Evolutionary conservation across 306 rosid genomes (phyloP).

Genomic region (Fragaria vesca): DNA sequence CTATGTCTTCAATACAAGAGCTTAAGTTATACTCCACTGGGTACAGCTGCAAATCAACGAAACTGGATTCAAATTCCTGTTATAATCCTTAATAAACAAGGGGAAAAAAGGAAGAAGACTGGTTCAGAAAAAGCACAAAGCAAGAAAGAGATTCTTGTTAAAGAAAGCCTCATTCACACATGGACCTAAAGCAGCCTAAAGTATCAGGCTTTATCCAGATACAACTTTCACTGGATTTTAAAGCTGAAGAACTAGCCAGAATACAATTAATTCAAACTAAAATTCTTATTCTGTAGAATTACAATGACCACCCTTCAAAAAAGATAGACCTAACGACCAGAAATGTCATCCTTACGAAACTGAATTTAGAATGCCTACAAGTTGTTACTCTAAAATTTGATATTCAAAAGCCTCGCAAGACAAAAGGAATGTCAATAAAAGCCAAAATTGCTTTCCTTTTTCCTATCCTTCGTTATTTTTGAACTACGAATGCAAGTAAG

Average conservation of each 20-base stretch:
- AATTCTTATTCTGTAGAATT: constrained; percentile 24
- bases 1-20: constrained; percentile 24
- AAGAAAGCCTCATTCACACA: constrained; percentile 52
- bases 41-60: constrained; percentile 51
- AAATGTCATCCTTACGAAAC: background rate
- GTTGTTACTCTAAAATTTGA: background rate
- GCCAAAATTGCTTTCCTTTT: background rate
- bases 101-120: constrained; percentile 41
- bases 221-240: constrained; percentile 42
- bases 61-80: constrained; percentile 42
- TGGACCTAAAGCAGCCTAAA: constrained; percentile 58
- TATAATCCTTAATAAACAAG: constrained; percentile 46
- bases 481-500: background rate
- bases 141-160: constrained; percentile 52
- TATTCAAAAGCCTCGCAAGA: background rate
- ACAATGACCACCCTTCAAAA: constrained; percentile 17
- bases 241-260: constrained; percentile 20
- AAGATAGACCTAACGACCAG: background rate
- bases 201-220: constrained; percentile 49
- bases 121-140: constrained; percentile 66
- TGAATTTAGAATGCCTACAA: background rate
- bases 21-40: constrained; percentile 26
- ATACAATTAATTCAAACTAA: constrained; percentile 21
- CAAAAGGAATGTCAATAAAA: background rate
- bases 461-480: background rate